These are phyloP conservation scores for Penicillium bialowiezense DNA, from an alignment of 495 filamentous ascomycete genomes.

Conservation along the genomic window DNA sequence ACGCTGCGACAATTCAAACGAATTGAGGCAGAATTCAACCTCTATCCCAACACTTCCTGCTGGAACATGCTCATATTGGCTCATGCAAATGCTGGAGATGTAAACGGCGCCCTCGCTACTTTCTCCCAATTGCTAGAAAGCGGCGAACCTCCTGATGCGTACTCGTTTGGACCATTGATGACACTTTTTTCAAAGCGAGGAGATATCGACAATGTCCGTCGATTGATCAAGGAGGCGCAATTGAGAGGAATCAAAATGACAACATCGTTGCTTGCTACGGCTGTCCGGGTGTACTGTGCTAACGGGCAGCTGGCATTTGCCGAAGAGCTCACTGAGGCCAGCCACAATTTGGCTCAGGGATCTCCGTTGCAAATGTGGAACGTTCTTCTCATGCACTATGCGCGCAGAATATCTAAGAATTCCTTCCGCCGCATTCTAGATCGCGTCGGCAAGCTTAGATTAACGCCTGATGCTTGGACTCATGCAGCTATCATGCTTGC, in stretches of 20 bases:
- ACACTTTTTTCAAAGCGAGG: constrained; percentile 66
- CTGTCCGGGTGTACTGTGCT: constrained; percentile 70
- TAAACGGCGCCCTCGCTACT: constrained; percentile 55
- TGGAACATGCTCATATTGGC: constrained; percentile 82
- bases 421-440: constrained; percentile 58
- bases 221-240: constrained; percentile 57
- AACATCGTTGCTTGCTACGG: constrained; percentile 55
- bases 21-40: constrained; percentile 48
- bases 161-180: constrained; percentile 71
- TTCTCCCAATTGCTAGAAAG: constrained; percentile 55
- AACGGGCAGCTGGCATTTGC: constrained; percentile 58
- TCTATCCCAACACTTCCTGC: constrained; percentile 50
- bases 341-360: constrained; percentile 35
- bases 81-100: constrained; percentile 60
- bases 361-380: constrained; percentile 73
- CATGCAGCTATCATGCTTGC: constrained; percentile 72
- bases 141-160: constrained; percentile 47
- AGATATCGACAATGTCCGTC: constrained; percentile 65
- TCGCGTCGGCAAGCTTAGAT: constrained; percentile 54
- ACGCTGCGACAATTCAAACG: constrained; percentile 58
- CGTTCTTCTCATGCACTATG: constrained; percentile 64
- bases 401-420: constrained; percentile 59
- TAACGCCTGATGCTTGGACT: constrained; percentile 67
- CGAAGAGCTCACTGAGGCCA: constrained; percentile 54
- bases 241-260: constrained; percentile 37